Conservation (phyloP, 2,329 filamentous ascomycete species). For the Lizonia empirigonia region DNA sequence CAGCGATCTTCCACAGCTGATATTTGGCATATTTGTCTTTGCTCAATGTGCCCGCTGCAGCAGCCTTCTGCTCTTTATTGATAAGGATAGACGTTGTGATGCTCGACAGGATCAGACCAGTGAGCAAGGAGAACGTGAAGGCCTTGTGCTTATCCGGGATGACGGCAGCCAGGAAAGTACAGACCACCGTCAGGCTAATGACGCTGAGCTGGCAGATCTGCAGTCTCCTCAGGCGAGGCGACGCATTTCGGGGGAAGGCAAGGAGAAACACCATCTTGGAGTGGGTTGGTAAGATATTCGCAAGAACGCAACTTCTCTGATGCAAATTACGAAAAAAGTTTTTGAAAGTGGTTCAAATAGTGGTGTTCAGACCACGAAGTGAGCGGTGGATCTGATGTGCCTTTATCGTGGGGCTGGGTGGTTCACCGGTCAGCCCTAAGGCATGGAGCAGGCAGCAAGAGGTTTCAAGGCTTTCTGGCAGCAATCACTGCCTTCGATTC, state of each 20-base stretch:
- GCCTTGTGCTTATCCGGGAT: conserved; percentile 26
- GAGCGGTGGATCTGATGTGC: background rate
- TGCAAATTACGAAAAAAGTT: background rate
- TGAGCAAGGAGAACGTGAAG: conserved; percentile 35
- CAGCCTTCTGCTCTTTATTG: conserved; percentile 27
- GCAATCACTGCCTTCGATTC: background rate
- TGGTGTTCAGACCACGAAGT: background rate
- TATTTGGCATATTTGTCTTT: conserved; percentile 33
- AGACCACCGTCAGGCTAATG: conserved; percentile 19
- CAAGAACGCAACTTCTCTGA: background rate
- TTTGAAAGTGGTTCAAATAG: background rate
- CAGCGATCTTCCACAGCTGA: conserved; percentile 29
- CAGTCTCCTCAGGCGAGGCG: conserved; percentile 27
- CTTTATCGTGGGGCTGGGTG: conserved; percentile 21
- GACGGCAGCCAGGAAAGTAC: conserved; percentile 25
- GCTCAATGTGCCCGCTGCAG: conserved; percentile 20
- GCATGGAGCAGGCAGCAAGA: background rate
- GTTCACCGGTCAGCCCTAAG: conserved; percentile 31
- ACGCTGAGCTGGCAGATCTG: conserved; percentile 28
- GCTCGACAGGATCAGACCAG: conserved; percentile 27
- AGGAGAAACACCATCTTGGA: conserved; percentile 14
- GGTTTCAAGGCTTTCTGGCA: conserved; percentile 5
- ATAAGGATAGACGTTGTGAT: conserved; percentile 28
- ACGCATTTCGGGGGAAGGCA: conserved; percentile 12
- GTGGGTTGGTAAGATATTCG: background rate